Conservation (phyloP, 1,284 basidiomycete genomes). For the Papiliotrema fonsecae region DNA sequence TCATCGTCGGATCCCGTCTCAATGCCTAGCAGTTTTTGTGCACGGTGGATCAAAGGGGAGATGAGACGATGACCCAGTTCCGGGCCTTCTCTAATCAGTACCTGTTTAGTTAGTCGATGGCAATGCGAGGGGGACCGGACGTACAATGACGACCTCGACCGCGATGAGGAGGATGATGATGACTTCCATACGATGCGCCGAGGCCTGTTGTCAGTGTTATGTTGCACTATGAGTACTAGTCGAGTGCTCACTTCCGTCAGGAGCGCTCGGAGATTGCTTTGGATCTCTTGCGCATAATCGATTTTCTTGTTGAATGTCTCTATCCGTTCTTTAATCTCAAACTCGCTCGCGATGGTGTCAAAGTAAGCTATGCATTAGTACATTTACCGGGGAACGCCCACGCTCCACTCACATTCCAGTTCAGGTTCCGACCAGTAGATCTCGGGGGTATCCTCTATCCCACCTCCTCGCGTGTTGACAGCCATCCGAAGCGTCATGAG, state of each 20-base stretch:
- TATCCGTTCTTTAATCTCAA: constrained; percentile 75
- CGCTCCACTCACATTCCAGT: constrained; percentile 60
- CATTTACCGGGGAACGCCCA: too few relatives aligned
- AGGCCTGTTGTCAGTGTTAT: constrained; percentile 55
- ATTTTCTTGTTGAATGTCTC: constrained; percentile 83
- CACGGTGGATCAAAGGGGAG: constrained; percentile 4
- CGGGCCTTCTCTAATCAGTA: constrained; percentile 20
- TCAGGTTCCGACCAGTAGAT: constrained; percentile 89
- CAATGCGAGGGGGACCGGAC: constrained; percentile 22
- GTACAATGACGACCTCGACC: constrained; percentile 80
- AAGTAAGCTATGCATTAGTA: constrained; percentile 61
- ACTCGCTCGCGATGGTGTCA: constrained; percentile 68
- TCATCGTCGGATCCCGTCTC: neutral
- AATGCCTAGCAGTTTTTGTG: constrained; percentile 1
- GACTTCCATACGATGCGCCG: constrained; percentile 80
- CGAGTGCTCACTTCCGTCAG: constrained; percentile 60
- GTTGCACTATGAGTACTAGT: constrained; percentile 5
- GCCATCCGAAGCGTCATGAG: constrained; percentile 83
- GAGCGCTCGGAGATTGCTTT: constrained; percentile 59
- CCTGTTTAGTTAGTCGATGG: constrained; percentile 6
- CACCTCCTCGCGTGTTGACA: constrained; percentile 78
- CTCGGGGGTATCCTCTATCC: constrained; percentile 74
- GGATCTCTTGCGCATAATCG: constrained; percentile 81
- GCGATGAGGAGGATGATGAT: constrained; percentile 86
- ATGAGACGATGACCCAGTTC: constrained; percentile 18